These are phyloP conservation scores for Hypoxylon sp. DNA, from an alignment of 2,329 filamentous ascomycete genomes.

Conservation along the genomic window DNA sequence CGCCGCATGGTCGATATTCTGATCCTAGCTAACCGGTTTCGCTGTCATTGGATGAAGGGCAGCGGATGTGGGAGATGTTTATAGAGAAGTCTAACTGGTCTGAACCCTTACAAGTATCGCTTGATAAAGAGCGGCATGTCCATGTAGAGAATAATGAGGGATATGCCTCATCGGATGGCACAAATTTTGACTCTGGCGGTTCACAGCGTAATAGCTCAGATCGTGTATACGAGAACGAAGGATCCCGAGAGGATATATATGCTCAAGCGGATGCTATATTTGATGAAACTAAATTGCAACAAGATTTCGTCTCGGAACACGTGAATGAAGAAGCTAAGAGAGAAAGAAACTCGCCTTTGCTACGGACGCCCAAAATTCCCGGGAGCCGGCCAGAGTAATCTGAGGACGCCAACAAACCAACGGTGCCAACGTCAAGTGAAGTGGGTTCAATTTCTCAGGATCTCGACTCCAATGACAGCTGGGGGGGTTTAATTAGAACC, in stretches of 20 bases:
- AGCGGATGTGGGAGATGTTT: neutral
- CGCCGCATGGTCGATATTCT: neutral
- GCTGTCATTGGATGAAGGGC: conserved; percentile 16
- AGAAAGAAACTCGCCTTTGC: neutral
- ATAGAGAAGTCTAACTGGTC: conserved; percentile 4
- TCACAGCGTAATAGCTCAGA: neutral
- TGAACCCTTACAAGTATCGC: conserved; percentile 20
- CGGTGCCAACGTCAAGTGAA: neutral
- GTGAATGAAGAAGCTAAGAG: neutral
- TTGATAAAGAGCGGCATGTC: conserved; percentile 8
- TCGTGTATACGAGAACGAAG: conserved; percentile 6
- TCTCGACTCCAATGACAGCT: neutral
- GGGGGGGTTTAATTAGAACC: neutral
- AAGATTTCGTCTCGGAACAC: neutral
- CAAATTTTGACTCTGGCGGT: neutral
- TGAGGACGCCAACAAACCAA: neutral
- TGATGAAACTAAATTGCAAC: neutral
- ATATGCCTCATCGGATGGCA: conserved; percentile 25
- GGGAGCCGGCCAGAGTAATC: neutral
- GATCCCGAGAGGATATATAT: neutral
- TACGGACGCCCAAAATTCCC: neutral
- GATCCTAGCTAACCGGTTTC: conserved; percentile 4
- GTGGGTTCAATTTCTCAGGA: neutral
- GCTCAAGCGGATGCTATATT: neutral
- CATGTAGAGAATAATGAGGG: conserved; percentile 3